Base-by-base conservation (phyloP, 2,329 filamentous ascomycete species). In the Lachnellula occidentalis region DNA sequence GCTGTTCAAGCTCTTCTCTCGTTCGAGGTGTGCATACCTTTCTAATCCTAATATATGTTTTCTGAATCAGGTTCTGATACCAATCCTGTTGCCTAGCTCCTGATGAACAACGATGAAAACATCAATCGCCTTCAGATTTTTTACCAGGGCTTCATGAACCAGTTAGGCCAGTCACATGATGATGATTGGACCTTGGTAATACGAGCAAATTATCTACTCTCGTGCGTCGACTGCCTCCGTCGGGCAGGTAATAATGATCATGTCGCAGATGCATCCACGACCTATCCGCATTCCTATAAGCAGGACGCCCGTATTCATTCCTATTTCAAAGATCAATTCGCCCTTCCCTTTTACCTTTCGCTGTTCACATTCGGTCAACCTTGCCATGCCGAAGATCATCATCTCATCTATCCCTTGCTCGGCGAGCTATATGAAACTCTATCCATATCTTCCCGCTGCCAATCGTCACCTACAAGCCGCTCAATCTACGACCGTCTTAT, bases 311-410 rank as follows among this genome's bases (percentile, higher is more conserved):
- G 27, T 31, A 11, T 9, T 11, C 2, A 31, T 31, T 39, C 36
- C 15, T 39, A 39, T 39, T 39, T 15, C 36, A 17, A 39, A 6
- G 6, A 17, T 27, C 34, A 34, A 14, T 49, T 39, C 22, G 34
- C n/a, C 5, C 15, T 37, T 14, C 47, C 34, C 12, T 2, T 39
- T 5, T n/a, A 50, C 6, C 42, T 27, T 24, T 41, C 48, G 5
- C 34, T 50, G 6, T 50, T 50, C 48, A 50, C 48, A n/a, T 50
- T 50, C 14, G 34, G 36, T 21, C 34, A 50, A 27, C 34, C 48
- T 21, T 15, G 5, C 22, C 19, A 41, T 24, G 34, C 31, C 15
- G 21, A n/a, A 17, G 15, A 41, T n/a, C 4, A 31, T 21, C 12
- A 39, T 14, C 15, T 31, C 48, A 22, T 39, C 4, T 39, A 50